These are phyloP conservation scores for Penicillium macrosclerotiorum DNA, from an alignment of 495 filamentous ascomycete genomes.

Conservation along the genomic window DNA sequence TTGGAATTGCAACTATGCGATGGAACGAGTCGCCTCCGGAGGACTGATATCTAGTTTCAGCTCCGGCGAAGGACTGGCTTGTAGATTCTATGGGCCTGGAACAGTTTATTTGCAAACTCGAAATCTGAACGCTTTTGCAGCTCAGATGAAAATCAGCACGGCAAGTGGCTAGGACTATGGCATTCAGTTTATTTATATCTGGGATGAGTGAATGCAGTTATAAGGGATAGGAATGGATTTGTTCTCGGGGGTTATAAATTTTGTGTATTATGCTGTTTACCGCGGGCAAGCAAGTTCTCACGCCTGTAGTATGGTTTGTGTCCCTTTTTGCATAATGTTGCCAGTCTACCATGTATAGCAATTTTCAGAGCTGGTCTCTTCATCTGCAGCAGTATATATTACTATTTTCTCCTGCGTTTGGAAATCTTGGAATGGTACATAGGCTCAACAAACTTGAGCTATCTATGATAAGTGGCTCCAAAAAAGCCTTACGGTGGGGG, in stretches of 20 bases:
- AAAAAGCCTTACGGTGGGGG: too few relatives aligned
- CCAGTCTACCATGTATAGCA: neutral
- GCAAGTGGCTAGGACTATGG: conserved; percentile 18
- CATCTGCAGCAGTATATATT: neutral
- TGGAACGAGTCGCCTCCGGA: conserved; percentile 85
- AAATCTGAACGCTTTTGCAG: conserved; percentile 65
- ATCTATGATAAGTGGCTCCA: too few relatives aligned
- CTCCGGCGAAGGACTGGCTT: conserved; percentile 84
- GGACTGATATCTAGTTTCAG: conserved; percentile 79
- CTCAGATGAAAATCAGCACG: conserved; percentile 33
- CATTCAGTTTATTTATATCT: neutral
- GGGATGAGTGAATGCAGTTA: neutral
- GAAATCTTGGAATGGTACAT: too few relatives aligned
- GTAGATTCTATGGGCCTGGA: conserved; percentile 89
- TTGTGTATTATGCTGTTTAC: too few relatives aligned
- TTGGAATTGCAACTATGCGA: conserved; percentile 90
- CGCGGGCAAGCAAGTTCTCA: too few relatives aligned
- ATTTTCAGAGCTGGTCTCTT: neutral
- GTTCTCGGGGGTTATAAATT: too few relatives aligned
- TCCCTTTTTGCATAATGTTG: neutral
- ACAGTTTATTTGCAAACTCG: conserved; percentile 93
- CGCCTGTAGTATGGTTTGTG: neutral
- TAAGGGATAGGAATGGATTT: neutral
- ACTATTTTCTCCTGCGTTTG: too few relatives aligned
- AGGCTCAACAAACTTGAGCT: too few relatives aligned